phyloP scores from a whole-genome alignment of 352 stramenopile genomes.

The Plasmopara halstedii region DNA sequence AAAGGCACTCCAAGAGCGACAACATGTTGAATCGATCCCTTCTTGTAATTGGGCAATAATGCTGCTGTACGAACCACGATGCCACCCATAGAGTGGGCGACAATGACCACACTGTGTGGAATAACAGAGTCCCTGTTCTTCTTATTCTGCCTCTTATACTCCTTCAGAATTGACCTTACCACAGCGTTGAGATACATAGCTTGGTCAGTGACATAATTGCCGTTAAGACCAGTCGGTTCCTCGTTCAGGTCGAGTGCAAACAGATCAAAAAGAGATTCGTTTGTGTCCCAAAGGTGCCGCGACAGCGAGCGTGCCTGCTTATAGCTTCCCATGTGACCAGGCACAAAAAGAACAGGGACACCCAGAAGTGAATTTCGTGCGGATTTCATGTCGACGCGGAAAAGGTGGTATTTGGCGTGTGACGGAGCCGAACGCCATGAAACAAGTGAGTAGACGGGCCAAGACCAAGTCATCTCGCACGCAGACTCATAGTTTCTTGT shows the following conservation, averaged over 20 bases:
- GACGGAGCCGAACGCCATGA: conserved; percentile 18
- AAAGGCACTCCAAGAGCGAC: conserved; percentile 67
- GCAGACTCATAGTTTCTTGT: conserved; percentile 22
- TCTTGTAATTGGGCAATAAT: conserved; percentile 66
- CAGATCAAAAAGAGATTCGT: conserved; percentile 57
- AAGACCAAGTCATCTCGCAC: conserved; percentile 85
- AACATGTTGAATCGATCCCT: conserved; percentile 67
- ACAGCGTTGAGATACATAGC: conserved; percentile 71
- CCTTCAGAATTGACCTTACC: conserved; percentile 53
- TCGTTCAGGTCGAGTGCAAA: conserved; percentile 76
- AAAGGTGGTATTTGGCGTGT: conserved; percentile 63
- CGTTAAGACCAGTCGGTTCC: conserved; percentile 65
- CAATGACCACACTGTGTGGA: conserved; percentile 60
- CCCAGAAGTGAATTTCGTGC: conserved; percentile 36
- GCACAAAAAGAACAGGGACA: conserved; percentile 76
- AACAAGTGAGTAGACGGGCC: conserved; percentile 67
- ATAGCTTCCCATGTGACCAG: conserved; percentile 76
- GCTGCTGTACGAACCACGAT: conserved; percentile 59
- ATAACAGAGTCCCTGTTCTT: conserved; percentile 10
- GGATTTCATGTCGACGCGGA: conserved; percentile 63
- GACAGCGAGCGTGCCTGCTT: conserved; percentile 77
- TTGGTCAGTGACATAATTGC: conserved; percentile 58
- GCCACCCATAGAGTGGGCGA: conserved; percentile 83
- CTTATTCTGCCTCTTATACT: conserved; percentile 63
- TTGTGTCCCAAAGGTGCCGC: conserved; percentile 58